phyloP scores from a whole-genome alignment of 2,329 filamentous ascomycete genomes.

The Pseudogymnoascus sp. region DNA sequence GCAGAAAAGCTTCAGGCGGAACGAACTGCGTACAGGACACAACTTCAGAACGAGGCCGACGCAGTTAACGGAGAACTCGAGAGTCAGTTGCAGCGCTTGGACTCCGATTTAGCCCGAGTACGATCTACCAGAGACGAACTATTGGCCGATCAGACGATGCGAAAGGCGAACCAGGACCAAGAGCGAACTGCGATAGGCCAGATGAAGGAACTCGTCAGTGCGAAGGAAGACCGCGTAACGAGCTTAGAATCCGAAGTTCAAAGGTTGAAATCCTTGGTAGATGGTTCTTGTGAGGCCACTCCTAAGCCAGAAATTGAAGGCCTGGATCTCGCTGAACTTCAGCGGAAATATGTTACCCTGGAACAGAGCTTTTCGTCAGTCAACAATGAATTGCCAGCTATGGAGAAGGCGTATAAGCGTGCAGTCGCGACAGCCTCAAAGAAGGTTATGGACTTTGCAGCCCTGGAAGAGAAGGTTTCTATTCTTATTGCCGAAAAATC shows the following conservation, averaged over 20 bases:
- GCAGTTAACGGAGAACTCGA: constrained; percentile 69
- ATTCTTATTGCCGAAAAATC: constrained; percentile 79
- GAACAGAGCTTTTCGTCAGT: constrained; percentile 77
- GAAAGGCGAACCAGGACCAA: constrained; percentile 73
- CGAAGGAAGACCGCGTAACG: constrained; percentile 71
- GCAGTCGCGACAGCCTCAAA: constrained; percentile 76
- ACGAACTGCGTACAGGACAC: constrained; percentile 70
- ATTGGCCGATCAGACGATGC: constrained; percentile 69
- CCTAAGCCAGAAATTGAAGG: constrained; percentile 45
- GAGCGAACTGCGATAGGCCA: constrained; percentile 63
- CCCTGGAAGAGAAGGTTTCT: constrained; percentile 70
- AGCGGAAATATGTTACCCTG: constrained; percentile 64
- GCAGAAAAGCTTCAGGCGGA: constrained; percentile 80
- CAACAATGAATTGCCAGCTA: constrained; percentile 77
- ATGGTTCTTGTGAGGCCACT: constrained; percentile 37
- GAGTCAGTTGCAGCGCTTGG: constrained; percentile 69
- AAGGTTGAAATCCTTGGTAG: constrained; percentile 53
- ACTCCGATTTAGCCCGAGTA: constrained; percentile 80
- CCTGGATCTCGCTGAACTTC: constrained; percentile 63
- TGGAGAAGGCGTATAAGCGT: constrained; percentile 87
- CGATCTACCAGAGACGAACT: constrained; percentile 79
- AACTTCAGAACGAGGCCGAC: constrained; percentile 75
- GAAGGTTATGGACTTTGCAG: constrained; percentile 71
- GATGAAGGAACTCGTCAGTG: constrained; percentile 70
- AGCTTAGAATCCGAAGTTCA: constrained; percentile 78